Evolutionary conservation across 495 filamentous ascomycete species (phyloP), one percentile per base, ranked within the genome.

Genomic region (Penicillium arizonense): DNA sequence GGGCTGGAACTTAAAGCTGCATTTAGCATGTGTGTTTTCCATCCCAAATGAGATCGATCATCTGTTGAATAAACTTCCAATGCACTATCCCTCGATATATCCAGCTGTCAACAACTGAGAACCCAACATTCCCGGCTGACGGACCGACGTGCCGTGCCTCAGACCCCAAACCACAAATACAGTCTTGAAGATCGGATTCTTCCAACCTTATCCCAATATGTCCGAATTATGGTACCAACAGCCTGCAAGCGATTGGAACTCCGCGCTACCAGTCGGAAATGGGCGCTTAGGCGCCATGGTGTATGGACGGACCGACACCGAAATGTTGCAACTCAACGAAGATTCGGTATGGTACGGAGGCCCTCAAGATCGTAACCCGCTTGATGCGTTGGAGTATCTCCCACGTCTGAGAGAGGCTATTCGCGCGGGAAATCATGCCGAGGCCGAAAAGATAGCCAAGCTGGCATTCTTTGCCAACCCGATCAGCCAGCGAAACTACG

Each of bases 281-380:
- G 78, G 79, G 28, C 66, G 79, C 26, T 64, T 82, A 9, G 80
- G 78, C 5, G 78, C 73, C 26, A 70, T 77, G 62, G 62, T 83
- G 26, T 75, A 72, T 53, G 80, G 78, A 24, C 61, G 67, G 42
- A 69, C 70, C 30, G 60, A 63, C 16, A 71, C 67, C 7, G 79
- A 82, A 50, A 61, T 76, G 50, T 50, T 82, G n/a, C 62, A 67
- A 9, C 56, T 83, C 21, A 82, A 81, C 47, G 80, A 83, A 48
- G 75, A 82, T 52, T 77, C 77, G 5, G 62, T 82, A 9, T 81
- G 77, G 79, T 78, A 73, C 57, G 79, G 79, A 33, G 70, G 67
- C 12, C 67, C 67, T 20, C 72, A 77, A 57, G 62, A 79, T 49
- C 69, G 79, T 16, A 73, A 70, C 28, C 76, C 74, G 12, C 59